Base-by-base conservation (phyloP, 164 flowering plant genomes). In the Akebia trifoliata region DNA sequence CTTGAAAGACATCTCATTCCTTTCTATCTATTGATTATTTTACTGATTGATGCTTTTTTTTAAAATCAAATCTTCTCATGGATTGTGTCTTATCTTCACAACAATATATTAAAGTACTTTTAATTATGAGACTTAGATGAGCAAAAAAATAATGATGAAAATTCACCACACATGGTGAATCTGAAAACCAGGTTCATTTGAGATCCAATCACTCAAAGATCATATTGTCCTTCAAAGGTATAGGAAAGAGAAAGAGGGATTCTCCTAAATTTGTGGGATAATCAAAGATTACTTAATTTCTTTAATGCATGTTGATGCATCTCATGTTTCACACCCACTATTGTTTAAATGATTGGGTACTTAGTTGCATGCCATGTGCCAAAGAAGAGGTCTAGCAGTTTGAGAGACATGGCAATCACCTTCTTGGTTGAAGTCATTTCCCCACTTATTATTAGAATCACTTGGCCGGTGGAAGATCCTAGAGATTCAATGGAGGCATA, bases 281-380 rank as follows among this genome's bases (percentile, higher is more conserved):
- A 28, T 5, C 46, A 24, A 4, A 11, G 15, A 15, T 18, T 22
- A 15, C 32, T 26, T 6, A 57, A 21, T 9, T 28, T 46, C 11
- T 35, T 25, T 47, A 35, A 22, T 58, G 43, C 29, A 57, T 57
- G 53, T 24, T 35, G 21, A 38, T 30, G 24, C 21, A 32, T 30
- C 65, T 61, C 18, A 35, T 40, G 17, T 32, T 34, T 43, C 50
- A 53, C 34, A 35, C 50, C 62, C 52, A 59, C 54, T 29, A 57
- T 50, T 24, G n/a, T n/a, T n/a, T 34, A 30, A 61, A 72, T 65
- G 39, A 72, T 73, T 65, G 68, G 62, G 35, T 37, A 18, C 38
- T 37, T 50, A 59, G 69, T 53, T 60, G 59, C 68, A 63, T 66
- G n/a, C 51, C 57, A 66, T 60, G 56, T 56, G 50, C 26, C 31